phyloP scores from a whole-genome alignment of 352 stramenopile genomes.

The Globisporangium spiculum region DNA sequence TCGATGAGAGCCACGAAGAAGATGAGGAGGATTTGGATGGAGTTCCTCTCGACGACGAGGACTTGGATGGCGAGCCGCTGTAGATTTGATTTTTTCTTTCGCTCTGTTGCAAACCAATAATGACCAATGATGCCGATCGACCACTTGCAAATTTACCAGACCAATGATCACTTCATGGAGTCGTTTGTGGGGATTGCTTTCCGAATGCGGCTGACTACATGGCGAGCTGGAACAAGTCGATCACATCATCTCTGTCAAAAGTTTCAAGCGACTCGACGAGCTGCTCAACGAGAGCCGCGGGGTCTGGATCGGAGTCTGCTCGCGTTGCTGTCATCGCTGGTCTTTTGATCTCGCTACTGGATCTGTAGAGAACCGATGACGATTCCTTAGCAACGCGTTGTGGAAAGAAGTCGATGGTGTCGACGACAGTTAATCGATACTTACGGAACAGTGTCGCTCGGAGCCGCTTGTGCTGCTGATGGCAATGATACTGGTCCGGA shows the following conservation, averaged over 20 bases:
- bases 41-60: no score
- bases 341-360: background rate
- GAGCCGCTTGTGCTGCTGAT: no score
- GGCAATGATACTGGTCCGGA: no score
- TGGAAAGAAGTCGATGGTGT: no score
- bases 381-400: background rate
- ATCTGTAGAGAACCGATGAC: background rate
- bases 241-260: constrained; percentile 3
- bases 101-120: background rate
- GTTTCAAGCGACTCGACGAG: constrained; percentile 1
- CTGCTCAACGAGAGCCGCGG: background rate
- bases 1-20: background rate
- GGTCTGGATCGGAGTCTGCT: background rate
- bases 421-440: no score
- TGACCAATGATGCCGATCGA: no score
- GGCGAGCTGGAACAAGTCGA: constrained; percentile 19
- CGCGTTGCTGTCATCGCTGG: background rate
- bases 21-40: background rate
- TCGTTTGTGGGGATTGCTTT: background rate
- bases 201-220: constrained; percentile 1
- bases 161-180: background rate
- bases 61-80: constrained; percentile 4
- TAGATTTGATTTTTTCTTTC: constrained; percentile 13
- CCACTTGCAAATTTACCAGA: no score
- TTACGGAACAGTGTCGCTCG: no score